These are phyloP conservation scores for Clitopilus passeckerianus DNA, from an alignment of 768 basidiomycete species.

Conservation along the genomic window DNA sequence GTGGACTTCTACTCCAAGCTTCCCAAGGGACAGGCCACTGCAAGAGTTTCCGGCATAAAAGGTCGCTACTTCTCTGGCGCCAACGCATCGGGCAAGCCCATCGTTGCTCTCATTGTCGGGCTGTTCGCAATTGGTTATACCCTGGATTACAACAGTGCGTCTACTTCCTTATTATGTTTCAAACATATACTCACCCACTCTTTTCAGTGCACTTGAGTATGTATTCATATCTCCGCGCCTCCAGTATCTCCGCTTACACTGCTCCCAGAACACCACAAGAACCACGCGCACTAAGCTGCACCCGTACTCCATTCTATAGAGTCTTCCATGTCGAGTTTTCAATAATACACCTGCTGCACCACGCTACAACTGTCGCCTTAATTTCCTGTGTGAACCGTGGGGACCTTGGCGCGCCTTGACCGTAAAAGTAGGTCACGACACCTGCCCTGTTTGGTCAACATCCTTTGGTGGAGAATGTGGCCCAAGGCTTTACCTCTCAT, in stretches of 20 bases:
- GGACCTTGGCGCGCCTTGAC: background rate
- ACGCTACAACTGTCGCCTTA: background rate
- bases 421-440: background rate
- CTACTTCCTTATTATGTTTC: conserved; percentile 7
- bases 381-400: background rate
- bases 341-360: background rate
- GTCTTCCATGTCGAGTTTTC: background rate
- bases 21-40: conserved; percentile 79
- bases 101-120: conserved; percentile 57
- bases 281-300: conserved; percentile 65
- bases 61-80: conserved; percentile 80
- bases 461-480: background rate
- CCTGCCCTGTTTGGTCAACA: background rate
- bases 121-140: conserved; percentile 81
- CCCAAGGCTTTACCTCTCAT: background rate
- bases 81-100: conserved; percentile 74
- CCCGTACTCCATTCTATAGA: conserved; percentile 5
- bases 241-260: conserved; percentile 16
- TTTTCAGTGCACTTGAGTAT: conserved; percentile 77
- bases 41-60: conserved; percentile 64
- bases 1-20: conserved; percentile 97
- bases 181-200: background rate
- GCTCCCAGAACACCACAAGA: conserved; percentile 80
- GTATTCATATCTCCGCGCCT: conserved; percentile 18
- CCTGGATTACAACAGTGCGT: conserved; percentile 87